phyloP scores from a whole-genome alignment of 148 eudicot species.

The Amaranthus palmeri region DNA sequence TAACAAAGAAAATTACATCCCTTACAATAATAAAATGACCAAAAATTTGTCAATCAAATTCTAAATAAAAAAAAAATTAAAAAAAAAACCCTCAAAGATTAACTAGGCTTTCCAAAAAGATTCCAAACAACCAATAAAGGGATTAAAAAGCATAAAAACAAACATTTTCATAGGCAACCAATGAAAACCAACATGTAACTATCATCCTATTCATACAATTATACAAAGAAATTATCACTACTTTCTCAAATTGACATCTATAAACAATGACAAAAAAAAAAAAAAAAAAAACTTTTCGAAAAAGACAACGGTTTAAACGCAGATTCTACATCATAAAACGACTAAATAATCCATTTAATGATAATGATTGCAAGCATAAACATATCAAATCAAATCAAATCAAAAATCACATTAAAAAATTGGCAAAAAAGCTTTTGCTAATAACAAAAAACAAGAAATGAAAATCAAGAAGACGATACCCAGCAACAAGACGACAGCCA shows the following conservation, averaged over 20 bases:
- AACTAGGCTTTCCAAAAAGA: background rate
- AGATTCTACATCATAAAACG: background rate
- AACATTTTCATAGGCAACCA: background rate
- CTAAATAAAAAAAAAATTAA: background rate
- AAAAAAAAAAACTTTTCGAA: background rate
- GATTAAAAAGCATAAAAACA: background rate
- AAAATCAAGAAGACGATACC: too few relatives aligned
- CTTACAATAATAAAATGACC: background rate
- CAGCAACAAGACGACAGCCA: too few relatives aligned
- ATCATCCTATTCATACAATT: background rate
- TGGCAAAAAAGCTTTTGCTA: background rate
- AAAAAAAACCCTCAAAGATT: background rate
- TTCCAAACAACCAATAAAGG: background rate
- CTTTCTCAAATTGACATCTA: slow-evolving; percentile 16
- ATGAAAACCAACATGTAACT: background rate
- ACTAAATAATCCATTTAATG: background rate
- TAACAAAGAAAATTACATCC: background rate
- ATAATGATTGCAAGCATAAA: background rate
- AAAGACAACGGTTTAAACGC: slow-evolving; percentile 12
- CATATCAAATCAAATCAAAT: slow-evolving; percentile 9
- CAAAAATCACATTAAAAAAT: background rate
- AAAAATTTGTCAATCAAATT: background rate
- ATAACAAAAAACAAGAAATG: background rate
- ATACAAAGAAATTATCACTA: slow-evolving; percentile 3
- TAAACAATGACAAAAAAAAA: slow-evolving; percentile 2